Evolutionary conservation across 768 basidiomycete genomes (phyloP).

Genomic region (Mycena galericulata): DNA sequence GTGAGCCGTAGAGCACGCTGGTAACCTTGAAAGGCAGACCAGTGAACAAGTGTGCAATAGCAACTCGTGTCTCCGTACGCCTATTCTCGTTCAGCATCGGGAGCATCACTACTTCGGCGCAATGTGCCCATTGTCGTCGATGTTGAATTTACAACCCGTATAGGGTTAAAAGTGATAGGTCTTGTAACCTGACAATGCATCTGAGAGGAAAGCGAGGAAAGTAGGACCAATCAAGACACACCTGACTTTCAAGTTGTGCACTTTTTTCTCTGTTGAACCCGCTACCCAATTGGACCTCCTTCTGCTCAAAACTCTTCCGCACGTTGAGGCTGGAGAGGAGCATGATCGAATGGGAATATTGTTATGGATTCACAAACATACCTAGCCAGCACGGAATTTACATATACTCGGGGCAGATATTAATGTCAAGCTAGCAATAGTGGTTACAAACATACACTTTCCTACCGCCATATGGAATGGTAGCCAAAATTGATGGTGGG

Average conservation of each 20-base stretch:
- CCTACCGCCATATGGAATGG: constrained; percentile 25
- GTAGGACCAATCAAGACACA: not conserved
- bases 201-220: not conserved
- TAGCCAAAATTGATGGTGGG: constrained; percentile 18
- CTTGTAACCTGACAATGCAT: constrained; percentile 14
- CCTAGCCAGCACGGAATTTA: constrained; percentile 24
- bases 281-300: constrained; percentile 17
- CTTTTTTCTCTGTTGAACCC: too few species aligned
- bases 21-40: too few species aligned
- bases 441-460: not conserved
- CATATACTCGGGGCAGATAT: constrained; percentile 15
- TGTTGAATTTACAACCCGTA: not conserved
- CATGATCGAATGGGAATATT: not conserved
- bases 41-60: too few species aligned
- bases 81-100: constrained; percentile 14
- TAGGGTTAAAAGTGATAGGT: constrained; percentile 18
- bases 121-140: constrained; percentile 8
- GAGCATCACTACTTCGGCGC: not conserved
- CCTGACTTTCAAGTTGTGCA: too few species aligned
- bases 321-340: constrained; percentile 21
- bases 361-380: not conserved
- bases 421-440: too few species aligned
- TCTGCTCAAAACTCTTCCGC: constrained; percentile 14
- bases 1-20: too few species aligned
- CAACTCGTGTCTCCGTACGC: too few species aligned